Percentiles rank a stretch among this genome's conserved stretches.
Evolutionary conservation across 2,329 filamentous ascomycete species (phyloP).

Genomic region (Pestalotiopsis sp.): DNA sequence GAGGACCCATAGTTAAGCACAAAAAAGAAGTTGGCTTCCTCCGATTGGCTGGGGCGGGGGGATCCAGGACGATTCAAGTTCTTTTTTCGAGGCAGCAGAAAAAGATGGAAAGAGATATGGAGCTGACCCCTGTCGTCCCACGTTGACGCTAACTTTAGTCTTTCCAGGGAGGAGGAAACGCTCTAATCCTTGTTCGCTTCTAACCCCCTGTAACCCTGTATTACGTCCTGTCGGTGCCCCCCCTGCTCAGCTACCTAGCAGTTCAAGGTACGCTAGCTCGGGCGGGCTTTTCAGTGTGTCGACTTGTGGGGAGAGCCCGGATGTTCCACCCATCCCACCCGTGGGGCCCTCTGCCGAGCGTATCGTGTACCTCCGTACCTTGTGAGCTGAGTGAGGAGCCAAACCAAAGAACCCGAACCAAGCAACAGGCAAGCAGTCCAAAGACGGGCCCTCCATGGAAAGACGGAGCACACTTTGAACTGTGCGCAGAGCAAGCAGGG

Average conservation of each 20-base stretch:
- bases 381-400: background rate
- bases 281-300: background rate
- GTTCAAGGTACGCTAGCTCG: background rate
- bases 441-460: too few relatives aligned
- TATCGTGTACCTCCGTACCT: background rate
- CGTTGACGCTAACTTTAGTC: constrained; percentile 11
- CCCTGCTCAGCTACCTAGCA: background rate
- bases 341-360: background rate
- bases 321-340: background rate
- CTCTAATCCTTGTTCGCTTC: background rate
- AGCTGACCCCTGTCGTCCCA: constrained; percentile 8
- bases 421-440: background rate
- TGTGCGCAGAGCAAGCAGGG: constrained; percentile 1
- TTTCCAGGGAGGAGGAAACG: background rate
- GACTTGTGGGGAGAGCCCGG: background rate
- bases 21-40: background rate
- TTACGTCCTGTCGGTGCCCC: background rate
- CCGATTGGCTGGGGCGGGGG: background rate
- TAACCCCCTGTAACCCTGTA: background rate
- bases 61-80: background rate
- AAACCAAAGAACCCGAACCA: too few relatives aligned
- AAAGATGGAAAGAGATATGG: background rate
- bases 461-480: background rate
- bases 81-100: background rate
- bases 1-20: background rate